These are phyloP conservation scores for Botrytis porri DNA, from an alignment of 2,329 filamentous ascomycete species.

Conservation along the genomic window DNA sequence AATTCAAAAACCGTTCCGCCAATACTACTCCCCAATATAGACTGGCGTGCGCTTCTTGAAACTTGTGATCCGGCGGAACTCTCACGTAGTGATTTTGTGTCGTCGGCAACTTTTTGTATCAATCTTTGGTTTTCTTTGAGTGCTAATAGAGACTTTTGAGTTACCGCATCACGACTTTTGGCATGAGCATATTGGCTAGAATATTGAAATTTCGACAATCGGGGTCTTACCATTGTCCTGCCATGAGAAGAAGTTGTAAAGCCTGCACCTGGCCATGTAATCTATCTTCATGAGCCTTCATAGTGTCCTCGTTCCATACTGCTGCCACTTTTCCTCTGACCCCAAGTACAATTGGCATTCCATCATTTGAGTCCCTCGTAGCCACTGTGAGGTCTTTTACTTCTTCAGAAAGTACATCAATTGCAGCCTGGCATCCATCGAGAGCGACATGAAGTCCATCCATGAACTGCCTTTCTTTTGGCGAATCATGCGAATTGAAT, in stretches of 20 bases:
- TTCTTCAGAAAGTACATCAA: conserved; percentile 40
- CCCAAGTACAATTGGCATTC: not conserved
- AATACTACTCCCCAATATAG: not conserved
- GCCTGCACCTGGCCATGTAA: conserved; percentile 21
- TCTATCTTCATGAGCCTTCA: conserved; percentile 21
- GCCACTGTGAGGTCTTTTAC: conserved; percentile 26
- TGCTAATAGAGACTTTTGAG: conserved; percentile 16
- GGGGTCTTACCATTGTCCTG: conserved; percentile 20
- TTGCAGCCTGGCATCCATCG: conserved; percentile 39
- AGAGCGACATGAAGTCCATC: conserved; percentile 38
- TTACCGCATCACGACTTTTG: conserved; percentile 8
- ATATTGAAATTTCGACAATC: not conserved
- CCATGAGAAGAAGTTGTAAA: conserved; percentile 22
- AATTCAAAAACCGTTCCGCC: conserved; percentile 2
- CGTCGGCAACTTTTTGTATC: conserved; percentile 19
- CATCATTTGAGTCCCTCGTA: not conserved
- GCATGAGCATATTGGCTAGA: not conserved
- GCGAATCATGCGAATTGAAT: conserved; percentile 22
- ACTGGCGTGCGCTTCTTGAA: not conserved
- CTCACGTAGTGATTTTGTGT: conserved; percentile 18
- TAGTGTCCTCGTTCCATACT: conserved; percentile 20
- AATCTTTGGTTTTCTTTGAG: conserved; percentile 18
- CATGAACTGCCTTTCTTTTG: conserved; percentile 34
- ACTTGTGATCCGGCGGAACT: conserved; percentile 11
- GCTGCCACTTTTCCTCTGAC: conserved; percentile 2